Evolutionary conservation across 805 yeast genomes (phyloP), one percentile per base, ranked within the genome.

Genomic region (Suhomyces faveliae): DNA sequence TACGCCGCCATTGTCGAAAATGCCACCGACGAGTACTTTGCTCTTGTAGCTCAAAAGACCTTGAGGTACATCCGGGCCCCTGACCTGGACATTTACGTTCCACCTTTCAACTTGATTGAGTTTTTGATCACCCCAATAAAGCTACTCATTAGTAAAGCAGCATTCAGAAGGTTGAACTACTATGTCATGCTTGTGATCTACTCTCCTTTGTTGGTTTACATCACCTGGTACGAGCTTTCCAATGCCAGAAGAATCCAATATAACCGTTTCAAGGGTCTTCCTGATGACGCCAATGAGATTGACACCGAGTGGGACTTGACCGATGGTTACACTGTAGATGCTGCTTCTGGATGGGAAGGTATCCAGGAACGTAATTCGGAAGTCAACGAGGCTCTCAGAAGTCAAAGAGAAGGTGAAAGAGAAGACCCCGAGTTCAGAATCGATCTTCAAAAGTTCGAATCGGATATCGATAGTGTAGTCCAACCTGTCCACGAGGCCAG

Each of bases 31-130:
- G 96, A 89, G 63, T 89, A 85, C 61, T 78, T 89, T 72, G 95
- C 95, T 0, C 76, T 88, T 46, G 87, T 87, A 55, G 87, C 96
- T 3, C 86, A 86, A 52, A 88, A 89, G 71, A 88, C 95, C 0
- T 74, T 89, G 56, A 76, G 91, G 51, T 89, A 86, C 62, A 82
- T 89, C 45, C 76, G 96, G 56, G 96, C 96, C 0, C 96, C 96
- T 0, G 96, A 89, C 68, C 84, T 82, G 49, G 82, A 86, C 59
- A 86, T 89, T 35, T 89, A 81, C 62, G 90, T 88, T 21, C 92
- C 96, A 4, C 96, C 96, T 4, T 76, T 88, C 53, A 89, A 89
- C 62, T 63, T 89, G 55, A 66, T 89, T 46, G 96, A 89, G 64
- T 42, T 84, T 1, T 24, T 55, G 4, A 52, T 73, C 13, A 43